A percentile compares a stretch with the other conserved stretches of the same genome.
These are phyloP conservation scores for Primulina eburnea DNA, from an alignment of 257 asterid genomes.

Conservation along the genomic window DNA sequence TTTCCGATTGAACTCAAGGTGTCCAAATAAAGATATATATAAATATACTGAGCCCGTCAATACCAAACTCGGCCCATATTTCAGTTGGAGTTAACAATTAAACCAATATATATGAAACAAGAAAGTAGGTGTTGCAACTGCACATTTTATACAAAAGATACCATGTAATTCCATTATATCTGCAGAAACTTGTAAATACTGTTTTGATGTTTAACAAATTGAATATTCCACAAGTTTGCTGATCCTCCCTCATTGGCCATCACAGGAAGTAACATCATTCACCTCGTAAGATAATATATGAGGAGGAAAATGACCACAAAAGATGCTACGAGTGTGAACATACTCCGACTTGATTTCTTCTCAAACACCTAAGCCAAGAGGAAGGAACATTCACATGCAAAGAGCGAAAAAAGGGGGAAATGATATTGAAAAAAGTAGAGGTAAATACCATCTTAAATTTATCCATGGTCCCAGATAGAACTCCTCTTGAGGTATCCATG, in stretches of 20 bases:
- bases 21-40: no score
- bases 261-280: slow-evolving; percentile 16
- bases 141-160: slow-evolving; percentile 24
- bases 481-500: slow-evolving; percentile 95
- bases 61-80: no score
- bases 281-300: slow-evolving; percentile 78
- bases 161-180: slow-evolving; percentile 8
- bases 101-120: no score
- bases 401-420: background rate
- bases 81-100: no score
- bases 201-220: slow-evolving; percentile 1
- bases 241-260: slow-evolving; percentile 11
- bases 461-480: slow-evolving; percentile 92
- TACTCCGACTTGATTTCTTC: slow-evolving; percentile 87
- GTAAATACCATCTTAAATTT: slow-evolving; percentile 77
- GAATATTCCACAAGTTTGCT: slow-evolving; percentile 25
- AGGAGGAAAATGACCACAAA: slow-evolving; percentile 78
- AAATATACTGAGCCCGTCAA: no score
- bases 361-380: slow-evolving; percentile 63
- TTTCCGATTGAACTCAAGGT: no score
- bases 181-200: background rate
- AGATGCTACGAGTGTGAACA: slow-evolving; percentile 78
- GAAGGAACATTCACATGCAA: background rate
- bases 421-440: background rate
- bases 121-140: background rate